These are phyloP conservation scores for Euphorbia corollata DNA, from an alignment of 441 rosid species.

Conservation along the genomic window DNA sequence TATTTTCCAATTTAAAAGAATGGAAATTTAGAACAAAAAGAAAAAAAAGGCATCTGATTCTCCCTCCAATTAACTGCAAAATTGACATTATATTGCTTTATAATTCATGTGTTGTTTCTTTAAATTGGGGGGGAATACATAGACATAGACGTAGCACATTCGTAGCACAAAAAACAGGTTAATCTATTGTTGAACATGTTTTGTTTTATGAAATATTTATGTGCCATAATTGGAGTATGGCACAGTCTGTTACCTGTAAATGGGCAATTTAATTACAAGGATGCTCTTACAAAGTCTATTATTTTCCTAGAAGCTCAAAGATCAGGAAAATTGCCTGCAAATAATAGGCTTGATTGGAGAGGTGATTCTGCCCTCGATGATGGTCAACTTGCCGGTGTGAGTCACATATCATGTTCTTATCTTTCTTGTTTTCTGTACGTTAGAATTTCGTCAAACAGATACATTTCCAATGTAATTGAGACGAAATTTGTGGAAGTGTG, in stretches of 20 bases:
- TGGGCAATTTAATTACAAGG: slow-evolving; percentile 47
- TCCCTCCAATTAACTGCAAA: neutral
- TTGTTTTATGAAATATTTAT: slow-evolving; percentile 19
- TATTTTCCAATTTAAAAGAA: neutral
- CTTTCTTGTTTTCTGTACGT: too few relatives aligned
- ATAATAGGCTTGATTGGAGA: slow-evolving; percentile 62
- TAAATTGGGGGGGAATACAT: neutral
- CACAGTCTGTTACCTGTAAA: slow-evolving; percentile 33
- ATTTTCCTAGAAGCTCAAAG: slow-evolving; percentile 86
- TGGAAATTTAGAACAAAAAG: neutral
- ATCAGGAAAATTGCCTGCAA: slow-evolving; percentile 74
- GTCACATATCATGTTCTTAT: neutral
- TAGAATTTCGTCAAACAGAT: too few relatives aligned
- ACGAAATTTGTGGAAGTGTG: too few relatives aligned
- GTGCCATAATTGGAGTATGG: slow-evolving; percentile 29
- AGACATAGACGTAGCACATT: too few relatives aligned
- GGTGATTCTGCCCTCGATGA: slow-evolving; percentile 84
- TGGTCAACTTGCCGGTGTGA: slow-evolving; percentile 61
- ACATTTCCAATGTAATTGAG: too few relatives aligned
- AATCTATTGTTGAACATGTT: slow-evolving; percentile 21
- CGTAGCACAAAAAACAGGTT: too few relatives aligned
- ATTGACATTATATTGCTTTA: neutral
- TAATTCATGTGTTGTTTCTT: neutral
- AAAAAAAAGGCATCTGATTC: neutral
- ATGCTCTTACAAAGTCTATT: slow-evolving; percentile 61